A percentile compares a stretch with the other conserved stretches of the same genome.
Conservation (phyloP, 768 basidiomycete genomes). For the Boletus reticuloceps region DNA sequence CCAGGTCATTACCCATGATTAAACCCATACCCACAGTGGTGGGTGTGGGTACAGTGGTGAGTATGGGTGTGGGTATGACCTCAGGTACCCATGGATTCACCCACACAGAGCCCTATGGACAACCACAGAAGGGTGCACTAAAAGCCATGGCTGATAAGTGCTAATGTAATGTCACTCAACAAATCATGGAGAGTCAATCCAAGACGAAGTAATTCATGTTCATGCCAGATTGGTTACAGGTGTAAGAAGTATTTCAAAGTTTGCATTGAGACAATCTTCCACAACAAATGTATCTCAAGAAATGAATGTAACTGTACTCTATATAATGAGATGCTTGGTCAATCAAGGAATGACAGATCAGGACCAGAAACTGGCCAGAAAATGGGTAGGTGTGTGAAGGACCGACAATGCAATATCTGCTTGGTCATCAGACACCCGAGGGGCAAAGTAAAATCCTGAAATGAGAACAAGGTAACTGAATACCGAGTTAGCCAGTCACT, state of each 20-base stretch:
- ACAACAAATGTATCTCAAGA: constrained; percentile 14
- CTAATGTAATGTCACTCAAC: no score
- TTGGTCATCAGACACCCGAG: constrained; percentile 33
- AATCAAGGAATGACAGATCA: constrained; percentile 6
- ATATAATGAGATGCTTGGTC: neutral
- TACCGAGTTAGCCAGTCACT: neutral
- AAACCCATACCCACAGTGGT: no score
- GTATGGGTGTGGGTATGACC: no score
- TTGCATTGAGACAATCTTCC: constrained; percentile 43
- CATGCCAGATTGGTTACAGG: no score
- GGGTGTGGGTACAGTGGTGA: no score
- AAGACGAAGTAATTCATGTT: no score
- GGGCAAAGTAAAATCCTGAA: constrained; percentile 92
- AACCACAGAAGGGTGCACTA: no score
- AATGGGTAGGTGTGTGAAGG: neutral
- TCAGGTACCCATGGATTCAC: no score
- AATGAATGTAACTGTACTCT: constrained; percentile 18
- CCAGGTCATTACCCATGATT: no score
- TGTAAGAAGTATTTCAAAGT: constrained; percentile 50
- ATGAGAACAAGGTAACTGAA: constrained; percentile 85
- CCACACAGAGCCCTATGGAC: no score
- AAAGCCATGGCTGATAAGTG: no score
- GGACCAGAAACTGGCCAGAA: constrained; percentile 14
- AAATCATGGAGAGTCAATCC: no score
- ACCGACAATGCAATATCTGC: constrained; percentile 11